Evolutionary conservation across 805 yeast species (phyloP), one percentile per base, ranked within the genome.

Genomic region (Starmerella kuoi): DNA sequence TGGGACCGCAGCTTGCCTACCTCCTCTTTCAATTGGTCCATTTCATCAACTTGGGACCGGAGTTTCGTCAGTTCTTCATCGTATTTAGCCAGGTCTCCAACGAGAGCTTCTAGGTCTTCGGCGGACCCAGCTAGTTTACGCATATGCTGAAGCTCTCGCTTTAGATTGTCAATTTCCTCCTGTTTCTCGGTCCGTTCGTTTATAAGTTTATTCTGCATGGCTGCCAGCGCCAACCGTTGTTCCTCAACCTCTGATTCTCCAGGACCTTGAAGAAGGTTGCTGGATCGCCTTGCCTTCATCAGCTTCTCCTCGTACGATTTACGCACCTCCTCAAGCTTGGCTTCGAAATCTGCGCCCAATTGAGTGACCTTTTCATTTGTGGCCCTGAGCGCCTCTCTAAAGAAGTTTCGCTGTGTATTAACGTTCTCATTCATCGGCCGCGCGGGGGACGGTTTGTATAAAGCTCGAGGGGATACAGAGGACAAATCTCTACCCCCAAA

Each of bases 151-250:
- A 50, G 47, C 39, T 54, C 55, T 26, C 44, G 46, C 35, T 40
- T 31, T 38, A 44, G 40, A 22, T 23, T 20, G 33, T 43, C 49
- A 12, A 40, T 39, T 37, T 51, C 50, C 26, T 48, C 46, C 23
- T 45, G 47, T 38, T 44, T 44, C 26, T 46, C 52, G 11, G 46
- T 18, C 31, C 52, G 43, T 26, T 58, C 61, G 36, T 54, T 53
- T 8, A 61, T 57, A 5, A 61, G 49, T 35, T 50, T 45, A 48
- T 61, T 61, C 38, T 61, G 63, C 51, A 60, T 54, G 18, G 58
- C 59, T 4, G 65, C 65, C 35, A 61, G 55, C 14, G 57, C 54
- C 2, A 53, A 40, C 15, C 61, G 53, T 50, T 61, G 61, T 32
- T 52, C 51, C 25, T 54, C 53, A 23, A 59, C 54, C 35, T 55